phyloP scores from a whole-genome alignment of 1,284 basidiomycete genomes.

The Cutaneotrichosporon arboriforme region DNA sequence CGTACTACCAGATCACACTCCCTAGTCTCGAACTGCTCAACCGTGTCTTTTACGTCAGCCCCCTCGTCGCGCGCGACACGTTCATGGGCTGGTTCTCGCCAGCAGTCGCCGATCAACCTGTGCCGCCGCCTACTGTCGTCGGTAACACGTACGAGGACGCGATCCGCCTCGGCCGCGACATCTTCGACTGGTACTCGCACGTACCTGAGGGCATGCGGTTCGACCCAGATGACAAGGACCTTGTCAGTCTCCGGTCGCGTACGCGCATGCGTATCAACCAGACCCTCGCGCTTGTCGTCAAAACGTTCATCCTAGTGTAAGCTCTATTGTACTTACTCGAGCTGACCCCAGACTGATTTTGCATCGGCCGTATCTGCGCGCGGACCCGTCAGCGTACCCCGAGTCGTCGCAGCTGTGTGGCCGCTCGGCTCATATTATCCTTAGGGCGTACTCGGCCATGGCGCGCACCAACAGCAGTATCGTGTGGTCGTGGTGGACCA shows the following conservation, averaged over 20 bases:
- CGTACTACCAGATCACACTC: conserved; percentile 45
- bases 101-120: conserved; percentile 11
- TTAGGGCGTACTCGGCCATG: conserved; percentile 39
- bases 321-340: conserved; percentile 5
- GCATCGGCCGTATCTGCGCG: conserved; percentile 46
- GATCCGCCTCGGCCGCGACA: conserved; percentile 41
- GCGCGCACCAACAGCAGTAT: conserved; percentile 34
- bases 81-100: conserved; percentile 44
- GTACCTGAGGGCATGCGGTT: conserved; percentile 41
- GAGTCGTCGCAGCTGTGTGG: conserved; percentile 41
- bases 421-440: conserved; percentile 39
- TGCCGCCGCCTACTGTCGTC: conserved; percentile 2
- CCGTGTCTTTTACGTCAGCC: conserved; percentile 41
- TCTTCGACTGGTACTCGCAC: conserved; percentile 42
- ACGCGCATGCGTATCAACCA: conserved; percentile 35
- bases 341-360: conserved; percentile 36
- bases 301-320: conserved; percentile 46
- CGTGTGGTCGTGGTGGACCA: conserved; percentile 48
- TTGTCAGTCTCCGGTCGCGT: conserved; percentile 23
- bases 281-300: conserved; percentile 40
- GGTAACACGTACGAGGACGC: conserved; percentile 45
- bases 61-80: conserved; percentile 30
- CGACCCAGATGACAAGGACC: conserved; percentile 32
- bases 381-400: conserved; percentile 45
- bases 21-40: conserved; percentile 44